These are phyloP conservation scores for Colletotrichum spaethianum DNA, from an alignment of 2,329 filamentous ascomycete genomes.

Conservation along the genomic window DNA sequence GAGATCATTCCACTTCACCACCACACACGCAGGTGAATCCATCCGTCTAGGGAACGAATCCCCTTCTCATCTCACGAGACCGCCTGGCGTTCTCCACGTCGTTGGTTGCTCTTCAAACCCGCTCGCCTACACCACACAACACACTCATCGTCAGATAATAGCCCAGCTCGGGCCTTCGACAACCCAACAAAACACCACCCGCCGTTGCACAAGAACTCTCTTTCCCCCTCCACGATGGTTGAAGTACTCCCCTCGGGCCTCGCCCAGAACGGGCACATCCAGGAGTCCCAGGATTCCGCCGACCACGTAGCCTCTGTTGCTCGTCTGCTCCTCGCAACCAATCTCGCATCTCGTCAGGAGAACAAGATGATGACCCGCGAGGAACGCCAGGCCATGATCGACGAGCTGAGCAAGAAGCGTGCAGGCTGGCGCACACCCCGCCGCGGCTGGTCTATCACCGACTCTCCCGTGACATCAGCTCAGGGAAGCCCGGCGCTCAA, in stretches of 20 bases:
- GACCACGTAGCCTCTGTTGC: constrained; percentile 41
- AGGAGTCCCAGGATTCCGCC: constrained; percentile 37
- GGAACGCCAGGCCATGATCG: constrained; percentile 57
- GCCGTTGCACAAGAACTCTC: constrained; percentile 10
- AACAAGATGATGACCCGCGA: constrained; percentile 54
- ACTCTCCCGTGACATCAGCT: constrained; percentile 51
- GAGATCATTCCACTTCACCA: constrained; percentile 20
- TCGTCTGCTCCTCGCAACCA: constrained; percentile 41
- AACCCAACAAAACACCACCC: not conserved
- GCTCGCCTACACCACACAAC: constrained; percentile 6
- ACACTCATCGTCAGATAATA: constrained; percentile 22
- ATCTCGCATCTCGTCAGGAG: constrained; percentile 40
- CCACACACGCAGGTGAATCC: constrained; percentile 7
- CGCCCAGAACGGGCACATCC: constrained; percentile 39
- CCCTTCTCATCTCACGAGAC: constrained; percentile 8
- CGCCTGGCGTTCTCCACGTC: constrained; percentile 6
- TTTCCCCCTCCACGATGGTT: constrained; percentile 47
- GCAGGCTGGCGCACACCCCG: constrained; percentile 56
- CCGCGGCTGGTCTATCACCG: constrained; percentile 63
- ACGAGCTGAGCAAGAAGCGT: constrained; percentile 55
- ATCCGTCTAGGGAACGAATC: constrained; percentile 5
- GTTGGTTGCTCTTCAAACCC: constrained; percentile 17
- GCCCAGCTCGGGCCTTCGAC: constrained; percentile 21
- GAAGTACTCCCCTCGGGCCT: constrained; percentile 48
- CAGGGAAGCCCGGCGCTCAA: constrained; percentile 35